These are phyloP conservation scores for Malassezia pachydermatis DNA, from an alignment of 1,284 basidiomycete species.

Conservation along the genomic window DNA sequence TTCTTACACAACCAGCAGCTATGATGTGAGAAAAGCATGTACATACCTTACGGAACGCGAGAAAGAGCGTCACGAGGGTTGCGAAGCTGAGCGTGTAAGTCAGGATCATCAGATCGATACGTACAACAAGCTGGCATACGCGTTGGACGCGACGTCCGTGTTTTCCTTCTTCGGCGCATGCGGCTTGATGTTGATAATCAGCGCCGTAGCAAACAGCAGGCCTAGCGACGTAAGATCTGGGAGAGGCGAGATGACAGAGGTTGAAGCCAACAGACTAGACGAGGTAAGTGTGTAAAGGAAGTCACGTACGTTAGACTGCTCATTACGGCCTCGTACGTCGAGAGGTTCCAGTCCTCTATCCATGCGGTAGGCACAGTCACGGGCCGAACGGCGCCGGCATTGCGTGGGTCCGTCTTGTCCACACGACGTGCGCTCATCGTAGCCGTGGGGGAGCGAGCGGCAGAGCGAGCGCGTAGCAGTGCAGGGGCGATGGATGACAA, in stretches of 20 bases:
- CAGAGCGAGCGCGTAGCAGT: neutral
- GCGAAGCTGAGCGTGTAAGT: conserved; percentile 8
- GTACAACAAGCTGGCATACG: conserved; percentile 14
- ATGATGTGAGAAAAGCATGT: neutral
- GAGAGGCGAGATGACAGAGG: conserved; percentile 7
- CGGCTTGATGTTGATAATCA: conserved; percentile 10
- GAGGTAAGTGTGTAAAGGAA: neutral
- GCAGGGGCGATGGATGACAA: neutral
- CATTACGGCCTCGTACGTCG: conserved; percentile 2
- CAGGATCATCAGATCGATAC: neutral
- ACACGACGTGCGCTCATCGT: conserved; percentile 7
- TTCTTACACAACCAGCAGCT: neutral
- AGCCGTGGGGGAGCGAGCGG: neutral
- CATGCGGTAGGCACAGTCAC: conserved; percentile 5
- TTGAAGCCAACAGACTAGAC: conserved; percentile 7
- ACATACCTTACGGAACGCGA: conserved; percentile 10
- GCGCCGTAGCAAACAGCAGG: neutral
- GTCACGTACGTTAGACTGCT: conserved; percentile 10
- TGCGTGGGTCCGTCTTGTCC: conserved; percentile 11
- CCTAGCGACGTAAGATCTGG: conserved; percentile 10
- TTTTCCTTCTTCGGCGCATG: conserved; percentile 3
- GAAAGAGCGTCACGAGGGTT: neutral
- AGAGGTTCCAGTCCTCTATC: neutral
- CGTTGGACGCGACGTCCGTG: conserved; percentile 7
- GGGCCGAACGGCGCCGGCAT: neutral